Percentiles rank a stretch among this genome's conserved stretches.
phyloP scores from a whole-genome alignment of 2,329 filamentous ascomycete species.

The Phoma sp. region DNA sequence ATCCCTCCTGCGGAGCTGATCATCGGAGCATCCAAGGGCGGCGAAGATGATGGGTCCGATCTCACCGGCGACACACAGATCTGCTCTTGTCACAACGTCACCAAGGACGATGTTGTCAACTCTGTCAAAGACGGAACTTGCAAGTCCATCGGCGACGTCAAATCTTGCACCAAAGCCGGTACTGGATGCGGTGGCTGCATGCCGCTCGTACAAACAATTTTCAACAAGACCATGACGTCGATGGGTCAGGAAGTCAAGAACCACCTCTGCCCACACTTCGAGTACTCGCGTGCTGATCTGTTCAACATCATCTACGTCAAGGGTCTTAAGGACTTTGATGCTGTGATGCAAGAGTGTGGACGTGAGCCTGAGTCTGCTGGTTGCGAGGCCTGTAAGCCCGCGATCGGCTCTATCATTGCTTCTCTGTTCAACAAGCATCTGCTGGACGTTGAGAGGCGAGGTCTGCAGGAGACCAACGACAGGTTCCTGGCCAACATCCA shows the following conservation, averaged over 20 bases:
- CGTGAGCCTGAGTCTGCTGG: constrained; percentile 74
- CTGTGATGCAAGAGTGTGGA: constrained; percentile 80
- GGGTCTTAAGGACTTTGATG: constrained; percentile 71
- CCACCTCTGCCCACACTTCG: constrained; percentile 83
- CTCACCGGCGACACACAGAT: constrained; percentile 86
- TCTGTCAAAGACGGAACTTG: constrained; percentile 78
- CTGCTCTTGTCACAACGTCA: constrained; percentile 92
- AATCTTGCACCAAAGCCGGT: constrained; percentile 88
- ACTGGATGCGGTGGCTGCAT: constrained; percentile 91
- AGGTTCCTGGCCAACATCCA: constrained; percentile 88
- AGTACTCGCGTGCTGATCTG: constrained; percentile 82
- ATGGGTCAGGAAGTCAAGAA: constrained; percentile 90
- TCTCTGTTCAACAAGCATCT: constrained; percentile 85
- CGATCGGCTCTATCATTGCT: constrained; percentile 78
- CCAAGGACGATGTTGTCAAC: constrained; percentile 78
- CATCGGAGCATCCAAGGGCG: constrained; percentile 74
- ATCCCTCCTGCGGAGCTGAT: constrained; percentile 83
- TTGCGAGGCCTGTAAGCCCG: constrained; percentile 86
- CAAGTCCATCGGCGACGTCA: constrained; percentile 81
- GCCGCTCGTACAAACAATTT: constrained; percentile 86
- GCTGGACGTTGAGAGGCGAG: constrained; percentile 72
- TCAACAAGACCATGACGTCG: constrained; percentile 84
- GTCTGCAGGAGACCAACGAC: constrained; percentile 90
- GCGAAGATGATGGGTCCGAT: constrained; percentile 74
- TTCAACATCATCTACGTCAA: constrained; percentile 89